These are phyloP conservation scores for Phytophthora sp. DNA, from an alignment of 352 stramenopile species.

Conservation along the genomic window DNA sequence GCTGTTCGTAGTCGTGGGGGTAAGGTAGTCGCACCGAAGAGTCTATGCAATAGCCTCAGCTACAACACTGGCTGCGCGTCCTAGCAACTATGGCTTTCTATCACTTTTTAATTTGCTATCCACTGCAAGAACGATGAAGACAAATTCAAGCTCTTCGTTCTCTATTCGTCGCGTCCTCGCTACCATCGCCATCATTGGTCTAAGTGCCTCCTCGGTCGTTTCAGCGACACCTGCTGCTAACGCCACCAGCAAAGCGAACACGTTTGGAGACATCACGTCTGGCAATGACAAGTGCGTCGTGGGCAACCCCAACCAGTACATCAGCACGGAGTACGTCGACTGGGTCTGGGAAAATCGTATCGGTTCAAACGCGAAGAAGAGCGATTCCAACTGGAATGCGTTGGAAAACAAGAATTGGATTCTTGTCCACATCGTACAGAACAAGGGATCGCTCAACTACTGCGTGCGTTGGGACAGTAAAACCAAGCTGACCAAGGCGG, in stretches of 20 bases:
- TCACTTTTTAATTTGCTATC: slow-evolving; percentile 14
- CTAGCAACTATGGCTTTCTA: not conserved
- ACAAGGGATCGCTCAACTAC: slow-evolving; percentile 47
- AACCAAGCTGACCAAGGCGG: slow-evolving; percentile 32
- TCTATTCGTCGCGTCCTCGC: slow-evolving; percentile 1
- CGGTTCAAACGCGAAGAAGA: slow-evolving; percentile 4
- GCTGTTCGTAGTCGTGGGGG: too few relatives aligned
- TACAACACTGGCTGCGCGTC: too few relatives aligned
- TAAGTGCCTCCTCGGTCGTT: not conserved
- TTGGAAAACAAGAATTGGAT: slow-evolving; percentile 24
- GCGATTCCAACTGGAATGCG: slow-evolving; percentile 4
- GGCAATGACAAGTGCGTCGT: slow-evolving; percentile 19
- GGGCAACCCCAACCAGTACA: slow-evolving; percentile 21
- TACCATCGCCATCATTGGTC: not conserved
- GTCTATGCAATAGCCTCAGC: too few relatives aligned
- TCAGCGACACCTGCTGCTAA: not conserved
- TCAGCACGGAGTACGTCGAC: slow-evolving; percentile 8
- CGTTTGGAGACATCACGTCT: slow-evolving; percentile 27
- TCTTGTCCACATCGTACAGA: slow-evolving; percentile 40
- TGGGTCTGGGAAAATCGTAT: slow-evolving; percentile 19
- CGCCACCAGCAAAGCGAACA: slow-evolving; percentile 3
- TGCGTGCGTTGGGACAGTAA: slow-evolving; percentile 44
- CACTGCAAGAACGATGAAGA: slow-evolving; percentile 7
- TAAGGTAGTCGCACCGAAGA: too few relatives aligned
- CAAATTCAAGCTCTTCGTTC: not conserved